Evolutionary conservation across 2,329 filamentous ascomycete species (phyloP).

Genomic region (Pseudogymnoascus destructans): DNA sequence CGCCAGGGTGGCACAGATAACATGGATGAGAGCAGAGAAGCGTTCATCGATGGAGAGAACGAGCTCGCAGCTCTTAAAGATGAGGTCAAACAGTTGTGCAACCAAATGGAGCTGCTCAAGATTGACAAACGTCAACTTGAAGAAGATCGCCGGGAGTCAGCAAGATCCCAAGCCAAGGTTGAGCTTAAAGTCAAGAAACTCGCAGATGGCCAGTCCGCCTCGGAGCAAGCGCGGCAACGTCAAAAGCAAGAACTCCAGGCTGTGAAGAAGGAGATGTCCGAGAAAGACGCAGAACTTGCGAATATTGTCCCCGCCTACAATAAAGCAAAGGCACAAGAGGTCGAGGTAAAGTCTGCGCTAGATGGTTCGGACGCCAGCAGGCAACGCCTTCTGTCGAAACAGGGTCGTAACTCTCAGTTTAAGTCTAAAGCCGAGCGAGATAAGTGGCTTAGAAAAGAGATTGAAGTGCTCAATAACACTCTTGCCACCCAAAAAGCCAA

Average conservation of each 20-base stretch:
- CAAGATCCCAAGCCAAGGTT: slow-evolving; percentile 67
- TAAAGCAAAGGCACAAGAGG: slow-evolving; percentile 59
- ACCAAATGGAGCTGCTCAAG: slow-evolving; percentile 70
- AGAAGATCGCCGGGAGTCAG: slow-evolving; percentile 72
- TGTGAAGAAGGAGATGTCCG: slow-evolving; percentile 59
- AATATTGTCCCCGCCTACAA: slow-evolving; percentile 67
- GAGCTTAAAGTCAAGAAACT: slow-evolving; percentile 76
- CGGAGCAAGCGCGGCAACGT: slow-evolving; percentile 57
- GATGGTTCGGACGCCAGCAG: slow-evolving; percentile 63
- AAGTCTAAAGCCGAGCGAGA: slow-evolving; percentile 81
- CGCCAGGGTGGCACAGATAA: slow-evolving; percentile 73
- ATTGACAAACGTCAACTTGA: slow-evolving; percentile 81
- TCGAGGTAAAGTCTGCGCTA: slow-evolving; percentile 54
- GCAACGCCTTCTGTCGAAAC: slow-evolving; percentile 78
- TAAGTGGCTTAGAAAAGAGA: slow-evolving; percentile 65
- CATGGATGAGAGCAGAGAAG: slow-evolving; percentile 65
- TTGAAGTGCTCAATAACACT: slow-evolving; percentile 64
- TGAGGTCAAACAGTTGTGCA: slow-evolving; percentile 66
- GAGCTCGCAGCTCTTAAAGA: slow-evolving; percentile 63
- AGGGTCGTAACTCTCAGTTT: slow-evolving; percentile 78
- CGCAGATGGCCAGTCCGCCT: slow-evolving; percentile 66
- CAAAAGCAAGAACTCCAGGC: slow-evolving; percentile 60
- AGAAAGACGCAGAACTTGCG: slow-evolving; percentile 64
- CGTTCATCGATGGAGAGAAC: slow-evolving; percentile 66
- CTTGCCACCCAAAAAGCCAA: slow-evolving; percentile 74